Base-by-base conservation (phyloP, 192 early-diverging fungal species). In the Cetraspora pellucida region DNA sequence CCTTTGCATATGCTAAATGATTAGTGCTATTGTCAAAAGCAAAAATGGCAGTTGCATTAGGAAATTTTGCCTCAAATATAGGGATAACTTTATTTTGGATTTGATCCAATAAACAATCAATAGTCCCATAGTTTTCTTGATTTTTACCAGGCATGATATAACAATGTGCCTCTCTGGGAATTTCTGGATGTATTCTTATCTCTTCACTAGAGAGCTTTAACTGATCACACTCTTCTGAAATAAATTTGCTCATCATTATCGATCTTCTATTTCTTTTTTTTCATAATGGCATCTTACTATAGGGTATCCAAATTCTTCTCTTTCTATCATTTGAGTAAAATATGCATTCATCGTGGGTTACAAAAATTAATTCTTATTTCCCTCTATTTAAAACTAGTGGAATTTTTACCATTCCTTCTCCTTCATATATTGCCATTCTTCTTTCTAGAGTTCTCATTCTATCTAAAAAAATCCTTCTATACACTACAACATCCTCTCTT, bases 21-120 rank as follows among this genome's bases (percentile, higher is more conserved):
- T 23, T 44, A 21, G 60, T 23, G 63, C 75, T 77, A 45, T 77
- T 77, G 37, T 69, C 75, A 52, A 77, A 77, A n/a, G 49, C 52
- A 52, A 77, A 77, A 14, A 77, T 23, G 14, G 66, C 64, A 50
- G 45, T 77, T 30, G 0, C n/a, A 52, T 31, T 72, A n/a, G 70
- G 25, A 57, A 72, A 72, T 17, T 37, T n/a, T 23, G 60, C 27
- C 37, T 78, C 17, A 50, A 72, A 55, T 16, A 55, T 50, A 10
- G 28, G 49, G 30, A 72, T 72, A 27, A 16, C 28, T 72, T 72
- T 72, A 54, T 6, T 54, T 72, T 72, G 28, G 16, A 72, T 30
- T 54, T 72, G 49, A n/a, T 72, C 25, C 31, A 55, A 30, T 13
- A 55, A 72, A 52, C 70, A 9, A 4, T 77, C n/a, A 45, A 37